Evolutionary conservation across 2,329 filamentous ascomycete species (phyloP), one percentile per base, ranked within the genome.

Genomic region (Cadophora sp.): DNA sequence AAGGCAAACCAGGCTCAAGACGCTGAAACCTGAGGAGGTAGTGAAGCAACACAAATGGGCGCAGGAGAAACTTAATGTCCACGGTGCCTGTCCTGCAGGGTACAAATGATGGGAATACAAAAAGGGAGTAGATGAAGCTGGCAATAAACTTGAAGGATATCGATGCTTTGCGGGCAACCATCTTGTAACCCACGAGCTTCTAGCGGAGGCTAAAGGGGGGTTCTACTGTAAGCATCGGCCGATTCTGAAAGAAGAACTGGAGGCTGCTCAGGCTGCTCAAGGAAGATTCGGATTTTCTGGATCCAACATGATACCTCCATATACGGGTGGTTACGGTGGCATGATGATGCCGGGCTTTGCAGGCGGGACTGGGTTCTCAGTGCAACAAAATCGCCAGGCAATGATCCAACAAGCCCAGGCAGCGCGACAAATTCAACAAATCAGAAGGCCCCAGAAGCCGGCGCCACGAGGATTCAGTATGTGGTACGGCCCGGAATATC

Each of bases 41-140:
- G 20, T 24, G 3, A 30, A 45, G n/a, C 63, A 60, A 30, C 41
- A 60, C 1, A 22, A 45, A 39, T 60, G 63, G 56, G 56, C 63
- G 1, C 27, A 53, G 16, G 27, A 36, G 27, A 58, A 64, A 33
- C 62, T 64, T 3, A 1, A 1, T 7, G 11, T 13, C 11, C 55
- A 64, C 13, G 53, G 41, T 13, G 20, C n/a, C 3, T 64, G 61
- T 14, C 50, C 61, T 8, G 62, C 43, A 45, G 59, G 59, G 5
- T 61, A 13, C 18, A 14, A 3, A 8, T 61, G 59, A 43, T 47
- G 41, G 59, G 43, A 45, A 30, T 61, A 61, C 18, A 47, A 61
- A 11, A 13, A 30, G 7, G 59, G 43, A 5, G 39, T 47, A 6
- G 20, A 50, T 11, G 18, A 48, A 59, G 20, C 39, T 22, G 6